These are phyloP conservation scores for Xanthoceras sorbifolium DNA, from an alignment of 345 rosid genomes.

Conservation along the genomic window DNA sequence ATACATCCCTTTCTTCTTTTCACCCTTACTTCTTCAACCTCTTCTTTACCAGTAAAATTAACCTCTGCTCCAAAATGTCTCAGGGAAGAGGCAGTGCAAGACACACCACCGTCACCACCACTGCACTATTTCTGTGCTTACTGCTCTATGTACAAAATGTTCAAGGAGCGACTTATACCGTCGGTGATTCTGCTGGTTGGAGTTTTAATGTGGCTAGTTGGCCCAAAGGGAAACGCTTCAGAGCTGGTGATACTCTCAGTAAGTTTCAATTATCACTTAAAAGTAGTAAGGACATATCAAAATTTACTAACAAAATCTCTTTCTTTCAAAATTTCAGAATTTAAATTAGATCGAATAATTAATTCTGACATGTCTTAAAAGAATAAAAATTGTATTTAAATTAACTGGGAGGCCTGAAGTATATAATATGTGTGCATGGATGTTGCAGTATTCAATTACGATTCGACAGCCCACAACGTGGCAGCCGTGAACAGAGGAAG, in stretches of 20 bases:
- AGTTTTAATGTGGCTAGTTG: constrained; percentile 35
- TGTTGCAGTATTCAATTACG: constrained; percentile 50
- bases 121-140: constrained; percentile 20
- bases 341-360: no score
- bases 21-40: background rate
- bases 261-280: constrained; percentile 9
- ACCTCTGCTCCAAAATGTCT: constrained; percentile 25
- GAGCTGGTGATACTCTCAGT: constrained; percentile 51
- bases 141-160: constrained; percentile 19
- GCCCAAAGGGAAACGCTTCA: constrained; percentile 57
- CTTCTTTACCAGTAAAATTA: no score
- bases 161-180: constrained; percentile 38
- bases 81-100: constrained; percentile 55
- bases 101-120: background rate
- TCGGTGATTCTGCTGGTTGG: constrained; percentile 56
- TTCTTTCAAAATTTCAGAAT: no score
- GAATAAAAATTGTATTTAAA: no score
- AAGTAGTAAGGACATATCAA: no score
- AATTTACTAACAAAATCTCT: no score
- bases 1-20: background rate
- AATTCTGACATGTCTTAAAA: no score
- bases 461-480: constrained; percentile 44
- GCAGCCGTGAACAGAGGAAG: constrained; percentile 40
- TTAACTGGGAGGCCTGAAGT: background rate
- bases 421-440: background rate